Evolutionary conservation across 164 flowering plant species (phyloP).

Genomic region (Macadamia tetraphylla): DNA sequence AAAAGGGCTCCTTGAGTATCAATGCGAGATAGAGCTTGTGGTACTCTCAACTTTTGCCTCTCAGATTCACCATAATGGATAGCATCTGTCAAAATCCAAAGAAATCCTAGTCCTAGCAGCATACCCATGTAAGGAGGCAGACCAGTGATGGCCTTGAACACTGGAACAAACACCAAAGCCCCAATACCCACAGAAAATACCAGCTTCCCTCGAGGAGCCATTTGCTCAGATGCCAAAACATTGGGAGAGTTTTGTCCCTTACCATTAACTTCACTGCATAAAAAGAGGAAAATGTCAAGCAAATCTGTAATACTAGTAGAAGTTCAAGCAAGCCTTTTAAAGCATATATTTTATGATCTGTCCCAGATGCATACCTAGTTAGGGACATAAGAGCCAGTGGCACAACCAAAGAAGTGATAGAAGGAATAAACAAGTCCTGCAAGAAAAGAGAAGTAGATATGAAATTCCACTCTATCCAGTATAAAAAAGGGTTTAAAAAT

Average conservation of each 20-base stretch:
- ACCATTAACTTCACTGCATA: conserved; percentile 86
- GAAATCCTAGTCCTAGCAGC: conserved; percentile 92
- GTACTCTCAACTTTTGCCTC: conserved; percentile 80
- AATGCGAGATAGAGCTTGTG: conserved; percentile 94
- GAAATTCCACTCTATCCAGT: not conserved
- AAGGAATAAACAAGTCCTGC: conserved; percentile 76
- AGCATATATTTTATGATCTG: not conserved
- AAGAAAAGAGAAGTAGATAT: conserved; percentile 13
- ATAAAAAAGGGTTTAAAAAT: not conserved
- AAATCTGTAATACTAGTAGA: not conserved
- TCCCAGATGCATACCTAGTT: conserved; percentile 59
- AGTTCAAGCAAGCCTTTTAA: not conserved
- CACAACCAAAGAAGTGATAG: conserved; percentile 76
- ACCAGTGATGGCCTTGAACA: conserved; percentile 90
- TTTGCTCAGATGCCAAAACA: conserved; percentile 87
- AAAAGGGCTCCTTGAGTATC: conserved; percentile 96
- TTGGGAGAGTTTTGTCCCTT: conserved; percentile 54
- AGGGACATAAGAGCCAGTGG: conserved; percentile 93
- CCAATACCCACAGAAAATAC: conserved; percentile 88
- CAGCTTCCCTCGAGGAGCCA: conserved; percentile 96
- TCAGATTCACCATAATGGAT: conserved; percentile 95
- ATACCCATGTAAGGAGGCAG: conserved; percentile 97
- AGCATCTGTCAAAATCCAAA: conserved; percentile 97
- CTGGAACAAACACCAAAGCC: conserved; percentile 91
- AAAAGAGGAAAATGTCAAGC: conserved; percentile 6